phyloP scores from a whole-genome alignment of 106 monocot species.

The Dendrobium nobile region DNA sequence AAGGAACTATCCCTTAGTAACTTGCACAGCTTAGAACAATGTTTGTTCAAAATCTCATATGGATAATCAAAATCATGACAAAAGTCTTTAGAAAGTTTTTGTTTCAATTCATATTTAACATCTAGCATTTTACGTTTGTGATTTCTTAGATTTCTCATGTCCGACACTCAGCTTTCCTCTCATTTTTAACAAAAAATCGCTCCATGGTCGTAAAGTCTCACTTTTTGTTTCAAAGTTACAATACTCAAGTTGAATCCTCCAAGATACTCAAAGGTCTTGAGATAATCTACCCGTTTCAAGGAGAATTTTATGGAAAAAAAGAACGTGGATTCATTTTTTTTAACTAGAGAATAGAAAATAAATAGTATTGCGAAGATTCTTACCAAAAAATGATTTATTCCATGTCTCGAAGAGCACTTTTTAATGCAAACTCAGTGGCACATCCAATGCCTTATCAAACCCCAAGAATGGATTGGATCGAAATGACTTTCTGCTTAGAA shows the following conservation, averaged over 20 bases:
- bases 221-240: constrained; percentile 6
- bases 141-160: constrained; percentile 8
- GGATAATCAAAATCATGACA: background rate
- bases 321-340: too few species aligned
- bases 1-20: background rate
- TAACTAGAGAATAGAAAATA: background rate
- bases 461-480: background rate
- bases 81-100: background rate
- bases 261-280: background rate
- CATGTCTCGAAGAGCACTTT: constrained; percentile 13
- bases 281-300: background rate
- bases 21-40: background rate
- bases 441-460: constrained; percentile 4
- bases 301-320: background rate
- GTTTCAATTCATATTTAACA: background rate
- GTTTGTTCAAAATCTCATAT: background rate
- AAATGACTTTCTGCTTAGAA: background rate
- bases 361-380: constrained; percentile 2
- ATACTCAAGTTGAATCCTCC: background rate
- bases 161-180: constrained; percentile 1
- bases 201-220: constrained; percentile 15
- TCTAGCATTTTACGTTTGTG: constrained; percentile 6
- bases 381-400: constrained; percentile 5
- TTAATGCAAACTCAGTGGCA: constrained; percentile 8
- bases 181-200: constrained; percentile 13